Evolutionary conservation across 2,329 filamentous ascomycete genomes (phyloP).

Genomic region (Helicocarpus griseus): DNA sequence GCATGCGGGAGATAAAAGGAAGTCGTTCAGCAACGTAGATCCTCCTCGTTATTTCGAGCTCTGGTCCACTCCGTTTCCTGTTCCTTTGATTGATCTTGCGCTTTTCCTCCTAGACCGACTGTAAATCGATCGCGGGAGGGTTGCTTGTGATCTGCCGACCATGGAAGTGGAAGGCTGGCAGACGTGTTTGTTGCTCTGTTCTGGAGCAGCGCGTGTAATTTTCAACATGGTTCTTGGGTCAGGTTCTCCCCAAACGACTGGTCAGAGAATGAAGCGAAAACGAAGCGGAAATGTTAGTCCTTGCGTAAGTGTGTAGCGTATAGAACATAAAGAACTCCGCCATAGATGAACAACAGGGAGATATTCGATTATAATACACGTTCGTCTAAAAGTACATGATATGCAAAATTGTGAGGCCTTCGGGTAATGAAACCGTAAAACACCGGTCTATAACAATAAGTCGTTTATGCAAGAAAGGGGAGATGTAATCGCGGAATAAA

Average conservation of each 20-base stretch:
- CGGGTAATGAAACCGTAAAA: neutral
- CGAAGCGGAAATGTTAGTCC: no score
- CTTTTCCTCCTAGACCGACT: conserved; percentile 19
- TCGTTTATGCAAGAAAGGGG: neutral
- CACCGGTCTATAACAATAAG: neutral
- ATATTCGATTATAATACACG: conserved; percentile 8
- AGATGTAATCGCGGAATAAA: neutral
- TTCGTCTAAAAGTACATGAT: conserved; percentile 2
- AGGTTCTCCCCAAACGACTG: no score
- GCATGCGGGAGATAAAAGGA: neutral
- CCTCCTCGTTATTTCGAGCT: conserved; percentile 5
- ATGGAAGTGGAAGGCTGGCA: conserved; percentile 35
- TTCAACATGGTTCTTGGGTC: neutral
- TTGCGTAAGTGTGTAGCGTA: no score
- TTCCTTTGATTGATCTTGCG: conserved; percentile 39
- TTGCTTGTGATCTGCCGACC: conserved; percentile 43
- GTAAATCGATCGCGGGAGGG: conserved; percentile 16
- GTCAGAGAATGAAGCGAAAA: no score
- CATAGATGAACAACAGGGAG: neutral
- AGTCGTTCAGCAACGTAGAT: neutral
- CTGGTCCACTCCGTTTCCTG: conserved; percentile 19
- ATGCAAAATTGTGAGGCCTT: neutral
- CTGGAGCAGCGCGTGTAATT: conserved; percentile 37
- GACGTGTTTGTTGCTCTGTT: conserved; percentile 45
- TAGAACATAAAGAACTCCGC: neutral